Evolutionary conservation across 768 basidiomycete genomes (phyloP).

Genomic region (Pulveroboletus frians): DNA sequence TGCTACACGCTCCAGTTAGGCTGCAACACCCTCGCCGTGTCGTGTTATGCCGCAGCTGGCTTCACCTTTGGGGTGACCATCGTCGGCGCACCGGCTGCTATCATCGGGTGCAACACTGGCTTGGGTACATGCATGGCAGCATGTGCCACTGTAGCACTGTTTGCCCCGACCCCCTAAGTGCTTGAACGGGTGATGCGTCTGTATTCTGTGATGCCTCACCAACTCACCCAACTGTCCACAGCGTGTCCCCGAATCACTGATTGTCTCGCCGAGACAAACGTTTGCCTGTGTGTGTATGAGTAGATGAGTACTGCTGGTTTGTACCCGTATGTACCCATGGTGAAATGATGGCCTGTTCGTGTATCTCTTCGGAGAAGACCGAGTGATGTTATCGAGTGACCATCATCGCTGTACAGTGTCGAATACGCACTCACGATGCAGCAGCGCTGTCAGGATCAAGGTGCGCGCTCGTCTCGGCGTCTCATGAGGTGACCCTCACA

Average conservation of each 20-base stretch:
- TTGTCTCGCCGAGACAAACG: constrained; percentile 4
- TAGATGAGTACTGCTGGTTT: neutral
- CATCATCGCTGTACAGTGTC: neutral
- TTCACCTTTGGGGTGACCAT: constrained; percentile 22
- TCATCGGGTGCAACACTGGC: constrained; percentile 19
- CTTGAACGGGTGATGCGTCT: neutral
- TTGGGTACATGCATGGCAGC: constrained; percentile 24
- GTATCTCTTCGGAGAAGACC: neutral
- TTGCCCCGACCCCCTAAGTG: constrained; percentile 24
- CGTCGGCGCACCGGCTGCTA: constrained; percentile 16
- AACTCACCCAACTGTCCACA: neutral
- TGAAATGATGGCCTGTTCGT: neutral
- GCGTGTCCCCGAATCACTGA: neutral
- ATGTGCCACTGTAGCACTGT: constrained; percentile 16
- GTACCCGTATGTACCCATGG: neutral
- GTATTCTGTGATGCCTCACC: neutral
- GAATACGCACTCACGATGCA: neutral
- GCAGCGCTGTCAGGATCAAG: constrained; percentile 22
- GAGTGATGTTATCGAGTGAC: neutral
- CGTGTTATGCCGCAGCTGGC: constrained; percentile 24
- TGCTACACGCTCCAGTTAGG: constrained; percentile 9
- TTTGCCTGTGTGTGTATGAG: neutral
- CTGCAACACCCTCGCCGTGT: constrained; percentile 18
- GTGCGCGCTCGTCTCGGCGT: constrained; percentile 5
- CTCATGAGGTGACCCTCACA: neutral